These are phyloP conservation scores for Leucogyrophana mollusca DNA, from an alignment of 768 basidiomycete species.

Conservation along the genomic window DNA sequence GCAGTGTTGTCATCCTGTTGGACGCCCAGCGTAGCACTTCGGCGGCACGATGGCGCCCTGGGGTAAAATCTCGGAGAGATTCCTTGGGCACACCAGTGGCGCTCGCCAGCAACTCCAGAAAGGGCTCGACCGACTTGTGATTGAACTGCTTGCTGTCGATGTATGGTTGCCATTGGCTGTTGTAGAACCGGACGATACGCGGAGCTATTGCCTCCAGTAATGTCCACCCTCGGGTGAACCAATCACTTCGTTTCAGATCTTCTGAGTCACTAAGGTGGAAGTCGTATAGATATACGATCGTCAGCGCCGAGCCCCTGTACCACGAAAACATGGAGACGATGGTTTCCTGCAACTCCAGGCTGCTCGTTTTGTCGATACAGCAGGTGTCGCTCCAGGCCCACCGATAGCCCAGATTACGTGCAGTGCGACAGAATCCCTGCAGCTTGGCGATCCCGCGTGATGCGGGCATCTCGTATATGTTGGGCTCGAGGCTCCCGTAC, in stretches of 20 bases:
- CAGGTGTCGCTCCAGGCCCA: no score
- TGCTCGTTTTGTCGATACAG: conserved; percentile 23
- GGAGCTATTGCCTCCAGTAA: conserved; percentile 22
- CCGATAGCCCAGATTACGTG: conserved; percentile 7
- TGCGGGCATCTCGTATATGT: conserved; percentile 5
- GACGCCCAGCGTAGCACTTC: conserved; percentile 23
- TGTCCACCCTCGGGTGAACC: conserved; percentile 25
- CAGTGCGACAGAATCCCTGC: conserved; percentile 10
- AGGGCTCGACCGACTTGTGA: conserved; percentile 10
- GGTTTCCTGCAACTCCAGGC: conserved; percentile 11
- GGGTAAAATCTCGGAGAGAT: conserved; percentile 5
- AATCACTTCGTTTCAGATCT: conserved; percentile 8
- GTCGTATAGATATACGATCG: conserved; percentile 20
- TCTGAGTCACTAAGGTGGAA: conserved; percentile 7
- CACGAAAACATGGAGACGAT: conserved; percentile 25
- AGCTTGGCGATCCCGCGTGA: conserved; percentile 6
- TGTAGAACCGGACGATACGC: conserved; percentile 18
- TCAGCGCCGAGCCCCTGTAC: conserved; percentile 23
- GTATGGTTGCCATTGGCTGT: conserved; percentile 19
- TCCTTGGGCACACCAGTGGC: conserved; percentile 10
- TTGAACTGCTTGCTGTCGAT: conserved; percentile 7
- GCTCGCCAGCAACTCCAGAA: conserved; percentile 11
- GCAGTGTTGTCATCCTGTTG: conserved; percentile 10
- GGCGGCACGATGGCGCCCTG: conserved; percentile 7
- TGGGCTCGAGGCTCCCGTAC: conserved; percentile 1